Evolutionary conservation across 2,329 filamentous ascomycete species (phyloP), one percentile per base, ranked within the genome.

Genomic region (Fusarium euwallaceae): DNA sequence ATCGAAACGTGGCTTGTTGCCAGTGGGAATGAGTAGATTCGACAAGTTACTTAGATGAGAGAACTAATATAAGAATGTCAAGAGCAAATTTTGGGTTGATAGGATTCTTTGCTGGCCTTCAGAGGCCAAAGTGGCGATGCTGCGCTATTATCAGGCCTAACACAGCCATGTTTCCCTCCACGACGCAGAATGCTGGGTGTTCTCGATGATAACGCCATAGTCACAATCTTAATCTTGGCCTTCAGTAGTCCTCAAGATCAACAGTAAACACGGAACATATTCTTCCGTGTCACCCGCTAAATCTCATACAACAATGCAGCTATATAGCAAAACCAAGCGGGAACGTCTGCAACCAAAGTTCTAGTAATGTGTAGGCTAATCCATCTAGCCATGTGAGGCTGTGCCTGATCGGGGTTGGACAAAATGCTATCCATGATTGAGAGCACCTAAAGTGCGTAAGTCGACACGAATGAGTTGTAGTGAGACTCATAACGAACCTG

Each of bases 361-460:
- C 62, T 34, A 17, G 29, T 34, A 58, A 58, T 17, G 12, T 64
- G 62, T 20, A 64, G 41, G 36, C 27, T 45, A 4, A 64, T 58
- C 62, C 62, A 64, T 29, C 20, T 20, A 14, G 51, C 27, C 51
- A 58, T 64, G 24, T 64, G 36, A 17, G 24, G 51, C 27, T 64
- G 62, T 9, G 62, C 62, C 20, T 24, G 36, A 10, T 58, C 61
- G 9, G 61, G 61, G 8, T 43, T 51, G 12, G 62, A 58, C n/a
- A 58, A 16, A 32, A 64, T 64, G 12, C 34, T 55, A 37, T 64
- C 48, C 51, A 64, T 64, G 22, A 64, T 58, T 22, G 62, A 27
- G 16, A 60, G 36, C 0, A 60, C 36, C 56, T 59, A 41, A 9
- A 14, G 16, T 4, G 10, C 4, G 51, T 58, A 3, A 37, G 32